A percentile compares a stretch with the other conserved stretches of the same genome.
Conservation (phyloP, 1,139 yeast genomes). For the Kodamaea sp. region DNA sequence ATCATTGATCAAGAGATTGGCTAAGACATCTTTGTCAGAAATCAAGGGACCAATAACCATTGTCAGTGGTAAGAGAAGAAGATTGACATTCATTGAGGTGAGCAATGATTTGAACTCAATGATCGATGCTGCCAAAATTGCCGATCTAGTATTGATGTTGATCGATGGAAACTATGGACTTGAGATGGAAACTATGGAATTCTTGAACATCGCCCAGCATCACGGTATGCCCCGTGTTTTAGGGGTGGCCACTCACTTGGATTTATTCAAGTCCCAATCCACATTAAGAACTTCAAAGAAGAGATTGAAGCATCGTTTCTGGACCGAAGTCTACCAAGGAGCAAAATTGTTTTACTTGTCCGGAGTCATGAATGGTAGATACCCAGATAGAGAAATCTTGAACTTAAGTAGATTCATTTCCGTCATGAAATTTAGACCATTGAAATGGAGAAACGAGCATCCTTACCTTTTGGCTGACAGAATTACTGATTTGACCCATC, state of each 20-base stretch:
- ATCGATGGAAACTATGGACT: slow-evolving; percentile 97
- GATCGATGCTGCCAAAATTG: slow-evolving; percentile 95
- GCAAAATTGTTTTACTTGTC: slow-evolving; percentile 93
- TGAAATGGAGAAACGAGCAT: slow-evolving; percentile 98
- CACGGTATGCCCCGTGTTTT: slow-evolving; percentile 98
- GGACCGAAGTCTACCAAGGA: slow-evolving; percentile 99
- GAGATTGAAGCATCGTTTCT: slow-evolving; percentile 87
- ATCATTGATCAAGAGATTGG: slow-evolving; percentile 81
- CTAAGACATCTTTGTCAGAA: slow-evolving; percentile 85
- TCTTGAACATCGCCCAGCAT: slow-evolving; percentile 90
- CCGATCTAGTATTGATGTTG: slow-evolving; percentile 84
- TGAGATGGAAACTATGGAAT: slow-evolving; percentile 99
- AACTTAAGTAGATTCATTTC: slow-evolving; percentile 91
- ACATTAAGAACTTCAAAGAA: slow-evolving; percentile 92
- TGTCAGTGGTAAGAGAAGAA: slow-evolving; percentile 93
- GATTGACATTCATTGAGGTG: slow-evolving; percentile 92
- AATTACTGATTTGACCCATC: slow-evolving; percentile 94
- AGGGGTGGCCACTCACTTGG: slow-evolving; percentile 95
- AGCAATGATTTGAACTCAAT: slow-evolving; percentile 90
- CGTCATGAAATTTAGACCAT: slow-evolving; percentile 96
- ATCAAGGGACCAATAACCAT: slow-evolving; percentile 96
- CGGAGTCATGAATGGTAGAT: slow-evolving; percentile 95
- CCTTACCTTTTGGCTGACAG: slow-evolving; percentile 92
- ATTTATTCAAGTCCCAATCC: slow-evolving; percentile 85
- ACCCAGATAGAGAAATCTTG: slow-evolving; percentile 94